Percentiles rank a stretch among this genome's conserved stretches.
Conservation (phyloP, 805 yeast species). For the Yamadazyma paraphyllophila region DNA sequence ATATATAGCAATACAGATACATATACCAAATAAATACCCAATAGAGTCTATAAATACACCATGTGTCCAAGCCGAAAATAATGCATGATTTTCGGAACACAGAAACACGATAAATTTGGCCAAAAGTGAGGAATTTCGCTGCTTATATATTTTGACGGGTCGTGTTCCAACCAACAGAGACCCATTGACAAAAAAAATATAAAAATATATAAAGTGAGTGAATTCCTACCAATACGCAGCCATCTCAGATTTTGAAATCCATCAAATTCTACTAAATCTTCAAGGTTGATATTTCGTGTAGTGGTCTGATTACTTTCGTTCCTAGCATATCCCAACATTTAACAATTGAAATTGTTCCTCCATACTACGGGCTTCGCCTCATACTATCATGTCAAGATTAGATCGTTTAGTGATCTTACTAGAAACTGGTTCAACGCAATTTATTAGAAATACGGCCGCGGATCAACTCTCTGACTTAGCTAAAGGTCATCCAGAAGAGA, state of each 20-base stretch:
- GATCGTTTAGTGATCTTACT: slow-evolving; percentile 59
- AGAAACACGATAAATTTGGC: not conserved
- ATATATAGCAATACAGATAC: too few species aligned
- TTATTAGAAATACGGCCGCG: slow-evolving; percentile 94
- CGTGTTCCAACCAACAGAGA: slow-evolving; percentile 5
- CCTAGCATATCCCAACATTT: too few species aligned
- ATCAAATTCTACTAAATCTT: too few species aligned
- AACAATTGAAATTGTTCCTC: too few species aligned
- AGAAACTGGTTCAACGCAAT: slow-evolving; percentile 93
- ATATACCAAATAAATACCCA: too few species aligned
- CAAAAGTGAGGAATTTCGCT: not conserved
- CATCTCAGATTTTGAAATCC: slow-evolving; percentile 9
- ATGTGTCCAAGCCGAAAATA: not conserved
- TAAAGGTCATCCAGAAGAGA: slow-evolving; percentile 91
- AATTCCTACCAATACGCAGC: slow-evolving; percentile 8
- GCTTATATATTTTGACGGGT: slow-evolving; percentile 6
- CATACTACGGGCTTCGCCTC: not conserved
- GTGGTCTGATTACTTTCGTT: not conserved
- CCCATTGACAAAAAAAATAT: slow-evolving; percentile 3
- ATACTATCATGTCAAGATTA: slow-evolving; percentile 42
- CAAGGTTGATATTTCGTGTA: not conserved
- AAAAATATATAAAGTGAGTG: slow-evolving; percentile 7
- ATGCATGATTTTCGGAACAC: not conserved
- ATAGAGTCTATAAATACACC: not conserved
- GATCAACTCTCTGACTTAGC: slow-evolving; percentile 95